These are phyloP conservation scores for Pyrenula massariospora DNA, from an alignment of 495 filamentous ascomycete species.

Conservation along the genomic window DNA sequence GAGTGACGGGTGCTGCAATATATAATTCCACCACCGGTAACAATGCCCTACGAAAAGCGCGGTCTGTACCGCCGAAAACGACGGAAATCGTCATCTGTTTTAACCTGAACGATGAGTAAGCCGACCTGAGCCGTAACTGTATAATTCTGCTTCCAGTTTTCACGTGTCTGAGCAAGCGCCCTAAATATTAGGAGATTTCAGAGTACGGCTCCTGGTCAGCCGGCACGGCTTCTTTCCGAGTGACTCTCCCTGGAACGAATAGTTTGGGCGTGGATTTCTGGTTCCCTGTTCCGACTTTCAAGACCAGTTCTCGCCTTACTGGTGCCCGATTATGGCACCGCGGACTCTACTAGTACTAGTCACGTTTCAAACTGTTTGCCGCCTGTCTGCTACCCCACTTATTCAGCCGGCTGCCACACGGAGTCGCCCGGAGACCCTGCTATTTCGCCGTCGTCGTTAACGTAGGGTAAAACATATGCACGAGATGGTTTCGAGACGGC, in stretches of 20 bases:
- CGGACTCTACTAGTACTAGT: neutral
- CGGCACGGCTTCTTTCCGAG: neutral
- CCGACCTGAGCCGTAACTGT: neutral
- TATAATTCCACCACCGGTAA: slow-evolving; percentile 1
- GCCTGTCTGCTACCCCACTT: neutral
- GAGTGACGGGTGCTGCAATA: neutral
- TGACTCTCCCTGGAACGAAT: neutral
- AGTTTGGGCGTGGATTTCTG: neutral
- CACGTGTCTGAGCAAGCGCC: neutral
- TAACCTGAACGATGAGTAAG: neutral
- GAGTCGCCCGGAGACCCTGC: too few relatives aligned
- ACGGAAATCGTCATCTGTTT: neutral
- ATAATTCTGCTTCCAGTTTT: neutral
- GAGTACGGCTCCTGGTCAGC: neutral
- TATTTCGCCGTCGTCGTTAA: too few relatives aligned
- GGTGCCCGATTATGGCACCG: neutral
- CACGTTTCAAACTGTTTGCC: neutral
- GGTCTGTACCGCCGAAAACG: slow-evolving; percentile 1
- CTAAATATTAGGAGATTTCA: neutral
- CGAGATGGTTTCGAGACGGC: too few relatives aligned
- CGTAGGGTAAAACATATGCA: too few relatives aligned
- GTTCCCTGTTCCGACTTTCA: neutral
- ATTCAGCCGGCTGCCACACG: neutral
- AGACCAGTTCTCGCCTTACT: neutral
- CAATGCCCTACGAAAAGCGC: neutral